phyloP scores from a whole-genome alignment of 148 eudicot genomes.

The Camellia sinensis region DNA sequence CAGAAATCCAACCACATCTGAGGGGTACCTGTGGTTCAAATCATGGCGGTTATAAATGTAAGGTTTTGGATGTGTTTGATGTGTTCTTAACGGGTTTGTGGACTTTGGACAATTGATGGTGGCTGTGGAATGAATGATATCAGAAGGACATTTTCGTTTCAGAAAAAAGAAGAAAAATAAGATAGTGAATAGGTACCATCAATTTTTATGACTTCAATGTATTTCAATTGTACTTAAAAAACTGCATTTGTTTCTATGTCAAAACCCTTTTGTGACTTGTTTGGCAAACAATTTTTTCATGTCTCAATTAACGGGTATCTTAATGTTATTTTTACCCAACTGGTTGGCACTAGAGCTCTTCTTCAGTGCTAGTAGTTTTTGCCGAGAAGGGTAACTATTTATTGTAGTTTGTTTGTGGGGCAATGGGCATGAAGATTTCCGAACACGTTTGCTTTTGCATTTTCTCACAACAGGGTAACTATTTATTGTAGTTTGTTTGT shows the following conservation, averaged over 20 bases:
- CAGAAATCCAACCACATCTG: background rate
- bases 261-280: background rate
- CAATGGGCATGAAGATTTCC: no score
- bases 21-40: background rate
- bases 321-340: background rate
- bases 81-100: constrained; percentile 3
- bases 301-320: background rate
- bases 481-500: no score
- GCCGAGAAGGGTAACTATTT: no score
- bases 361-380: no score
- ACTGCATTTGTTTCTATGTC: background rate
- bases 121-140: background rate
- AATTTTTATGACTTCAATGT: background rate
- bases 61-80: constrained; percentile 5
- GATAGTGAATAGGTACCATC: background rate
- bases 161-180: background rate
- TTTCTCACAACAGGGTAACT: no score
- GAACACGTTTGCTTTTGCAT: no score
- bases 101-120: background rate
- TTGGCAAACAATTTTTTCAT: background rate
- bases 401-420: no score
- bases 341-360: background rate
- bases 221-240: background rate
- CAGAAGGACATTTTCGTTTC: background rate
- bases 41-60: constrained; percentile 4